phyloP scores from a whole-genome alignment of 257 asterid genomes.

The Lycium ferocissimum region DNA sequence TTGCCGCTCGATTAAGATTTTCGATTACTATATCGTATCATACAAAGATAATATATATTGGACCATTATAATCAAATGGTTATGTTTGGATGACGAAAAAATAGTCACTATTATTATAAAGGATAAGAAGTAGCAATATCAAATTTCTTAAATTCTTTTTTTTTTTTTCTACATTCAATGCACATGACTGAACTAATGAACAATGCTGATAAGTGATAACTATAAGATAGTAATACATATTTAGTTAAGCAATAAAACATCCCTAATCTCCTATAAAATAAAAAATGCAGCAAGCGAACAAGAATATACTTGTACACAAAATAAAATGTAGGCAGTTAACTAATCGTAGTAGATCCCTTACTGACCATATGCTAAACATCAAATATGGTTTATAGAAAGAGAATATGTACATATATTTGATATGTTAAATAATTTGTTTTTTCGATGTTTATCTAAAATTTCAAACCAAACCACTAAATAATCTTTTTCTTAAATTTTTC shows the following conservation, averaged over 20 bases:
- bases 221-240: neutral
- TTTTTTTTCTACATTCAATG: neutral
- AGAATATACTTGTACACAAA: neutral
- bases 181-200: neutral
- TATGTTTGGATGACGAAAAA: neutral
- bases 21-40: neutral
- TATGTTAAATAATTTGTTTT: neutral
- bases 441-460: neutral
- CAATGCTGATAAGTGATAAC: neutral
- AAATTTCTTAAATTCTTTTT: neutral
- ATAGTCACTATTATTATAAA: neutral
- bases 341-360: no score
- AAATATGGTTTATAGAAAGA: neutral
- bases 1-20: no score
- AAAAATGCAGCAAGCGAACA: no score
- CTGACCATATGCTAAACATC: neutral
- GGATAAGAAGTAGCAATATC: neutral
- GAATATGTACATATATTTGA: neutral
- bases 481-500: neutral
- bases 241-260: neutral
- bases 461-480: neutral
- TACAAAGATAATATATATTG: neutral
- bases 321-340: neutral
- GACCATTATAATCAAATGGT: neutral
- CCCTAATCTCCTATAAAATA: no score